Evolutionary conservation across 352 stramenopile species (phyloP), one percentile per base, ranked within the genome.

Genomic region (Pythium pyrilobum): DNA sequence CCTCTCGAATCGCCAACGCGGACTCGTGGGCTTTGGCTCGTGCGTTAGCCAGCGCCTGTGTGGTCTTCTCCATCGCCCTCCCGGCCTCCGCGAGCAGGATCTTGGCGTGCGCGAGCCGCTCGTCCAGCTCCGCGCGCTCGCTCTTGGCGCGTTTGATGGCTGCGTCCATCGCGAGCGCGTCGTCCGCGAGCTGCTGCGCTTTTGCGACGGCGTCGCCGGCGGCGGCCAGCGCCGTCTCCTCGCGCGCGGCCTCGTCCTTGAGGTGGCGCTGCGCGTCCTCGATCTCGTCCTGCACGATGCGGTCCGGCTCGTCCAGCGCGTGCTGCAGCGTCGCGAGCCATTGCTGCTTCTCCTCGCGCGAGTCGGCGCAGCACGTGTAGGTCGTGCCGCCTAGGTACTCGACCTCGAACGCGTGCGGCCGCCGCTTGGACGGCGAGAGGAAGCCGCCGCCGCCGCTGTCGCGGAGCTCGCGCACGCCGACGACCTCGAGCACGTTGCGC

Each of bases 281-380:
- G 50, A 92, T 89, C 53, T 92, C 81, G 16, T 92, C 81, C 36
- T 85, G 65, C 1, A 81, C 71, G 41, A 92, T 77, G 2, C 81
- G 81, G 23, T 87, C 61, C 1, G 81, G 81, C 52, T 92, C 81
- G 11, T 87, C 74, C 18, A 92, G 62, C 16, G 75, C 81, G 51
- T 85, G 61, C 37, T 83, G 73, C 20, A 92, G 42, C 8, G 81
- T 72, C 12, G 62, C 42, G 15, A 89, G 55, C 81, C 81, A 92
- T 21, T 74, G 24, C 27, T 70, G 43, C 23, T 88, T 82, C 11
- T 67, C 69, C 21, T 81, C 75, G 4, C 54, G 50, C 8, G 81
- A 86, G 23, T 87, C 77, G 4, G 72, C 74, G 25, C 71, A 69
- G 49, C 77, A 89, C 24, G 81, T 64, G 42, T 87, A 81, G 32